Percentiles rank a stretch among this genome's conserved stretches.
phyloP scores from a whole-genome alignment of 176 grass and related monocot species.

The Oryza officinalis region DNA sequence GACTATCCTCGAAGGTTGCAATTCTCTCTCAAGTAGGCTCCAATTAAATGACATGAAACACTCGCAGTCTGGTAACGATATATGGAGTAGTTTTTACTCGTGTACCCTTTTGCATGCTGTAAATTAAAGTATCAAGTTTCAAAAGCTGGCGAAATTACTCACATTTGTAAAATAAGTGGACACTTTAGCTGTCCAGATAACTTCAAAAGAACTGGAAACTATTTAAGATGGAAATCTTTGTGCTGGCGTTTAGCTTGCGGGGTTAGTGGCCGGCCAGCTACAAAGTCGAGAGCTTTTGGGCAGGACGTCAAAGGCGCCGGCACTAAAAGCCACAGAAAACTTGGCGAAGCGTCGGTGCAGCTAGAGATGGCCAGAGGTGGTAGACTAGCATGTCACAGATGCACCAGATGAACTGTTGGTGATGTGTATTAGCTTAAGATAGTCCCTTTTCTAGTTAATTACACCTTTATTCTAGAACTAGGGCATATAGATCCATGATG shows the following conservation, averaged over 20 bases:
- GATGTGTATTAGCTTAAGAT: neutral
- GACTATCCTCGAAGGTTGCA: neutral
- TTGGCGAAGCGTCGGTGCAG: neutral
- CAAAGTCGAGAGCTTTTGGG: neutral
- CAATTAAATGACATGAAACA: neutral
- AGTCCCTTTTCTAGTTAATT: neutral
- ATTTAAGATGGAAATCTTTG: neutral
- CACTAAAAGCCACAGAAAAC: neutral
- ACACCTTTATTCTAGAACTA: neutral
- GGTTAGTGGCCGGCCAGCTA: neutral
- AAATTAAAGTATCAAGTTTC: neutral
- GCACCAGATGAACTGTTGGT: neutral
- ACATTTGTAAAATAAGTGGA: neutral
- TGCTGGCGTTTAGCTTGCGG: neutral
- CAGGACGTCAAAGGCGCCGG: neutral
- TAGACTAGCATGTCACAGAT: neutral
- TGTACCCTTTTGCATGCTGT: neutral
- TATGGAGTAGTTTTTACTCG: neutral
- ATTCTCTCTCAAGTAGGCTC: neutral
- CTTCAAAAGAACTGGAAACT: neutral
- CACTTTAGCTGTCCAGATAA: neutral
- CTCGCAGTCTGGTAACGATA: neutral
- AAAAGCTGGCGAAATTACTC: neutral
- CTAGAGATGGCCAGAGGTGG: neutral
- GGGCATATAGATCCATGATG: neutral